These are phyloP conservation scores for Allomyces arbusculus DNA, from an alignment of 192 early-diverging fungal genomes.

Conservation along the genomic window DNA sequence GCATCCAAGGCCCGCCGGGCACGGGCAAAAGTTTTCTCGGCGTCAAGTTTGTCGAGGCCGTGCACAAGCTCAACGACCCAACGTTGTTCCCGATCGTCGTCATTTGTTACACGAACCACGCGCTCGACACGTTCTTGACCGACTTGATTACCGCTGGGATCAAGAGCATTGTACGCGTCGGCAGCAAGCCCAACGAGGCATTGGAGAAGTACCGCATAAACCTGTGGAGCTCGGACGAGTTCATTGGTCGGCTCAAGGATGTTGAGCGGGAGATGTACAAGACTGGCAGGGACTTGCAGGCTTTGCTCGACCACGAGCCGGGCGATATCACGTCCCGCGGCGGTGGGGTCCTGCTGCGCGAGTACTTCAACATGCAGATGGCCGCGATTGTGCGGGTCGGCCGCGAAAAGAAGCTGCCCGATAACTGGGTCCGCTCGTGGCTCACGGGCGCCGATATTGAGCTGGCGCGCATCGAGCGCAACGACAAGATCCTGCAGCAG, in stretches of 20 bases:
- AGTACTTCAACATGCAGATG: no score
- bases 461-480: no score
- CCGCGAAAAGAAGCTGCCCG: no score
- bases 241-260: neutral
- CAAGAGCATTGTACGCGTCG: constrained; percentile 22
- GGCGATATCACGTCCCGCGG: no score
- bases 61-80: constrained; percentile 11
- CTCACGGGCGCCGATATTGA: no score
- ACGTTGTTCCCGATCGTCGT: constrained; percentile 17
- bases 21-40: constrained; percentile 31
- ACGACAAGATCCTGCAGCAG: no score
- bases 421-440: no score
- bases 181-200: constrained; percentile 14
- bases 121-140: constrained; percentile 36
- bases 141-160: constrained; percentile 21
- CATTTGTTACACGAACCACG: constrained; percentile 39
- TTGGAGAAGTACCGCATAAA: constrained; percentile 8
- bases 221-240: neutral
- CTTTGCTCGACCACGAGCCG: neutral
- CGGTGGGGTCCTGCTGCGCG: no score
- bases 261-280: neutral
- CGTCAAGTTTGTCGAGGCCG: constrained; percentile 20
- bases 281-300: neutral
- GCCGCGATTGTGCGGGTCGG: no score
- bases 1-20: constrained; percentile 41